phyloP scores from a whole-genome alignment of 2,329 filamentous ascomycete genomes.

The Colletotrichum echinochloae region DNA sequence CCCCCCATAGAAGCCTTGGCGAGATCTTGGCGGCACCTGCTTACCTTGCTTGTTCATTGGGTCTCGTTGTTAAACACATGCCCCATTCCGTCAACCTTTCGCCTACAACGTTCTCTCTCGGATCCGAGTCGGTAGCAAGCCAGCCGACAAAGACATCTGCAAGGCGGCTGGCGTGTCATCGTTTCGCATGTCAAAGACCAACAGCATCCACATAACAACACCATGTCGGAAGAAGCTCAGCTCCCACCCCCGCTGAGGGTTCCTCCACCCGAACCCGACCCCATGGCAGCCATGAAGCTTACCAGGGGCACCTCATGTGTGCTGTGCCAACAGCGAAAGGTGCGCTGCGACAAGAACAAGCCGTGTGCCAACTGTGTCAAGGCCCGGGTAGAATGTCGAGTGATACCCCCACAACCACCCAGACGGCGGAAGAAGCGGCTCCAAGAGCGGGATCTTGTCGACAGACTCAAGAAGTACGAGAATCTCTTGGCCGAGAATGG shows the following conservation, averaged over 20 bases:
- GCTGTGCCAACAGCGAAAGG: constrained; percentile 80
- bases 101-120: constrained; percentile 36
- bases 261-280: constrained; percentile 49
- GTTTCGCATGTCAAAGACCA: constrained; percentile 5
- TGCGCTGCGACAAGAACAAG: constrained; percentile 79
- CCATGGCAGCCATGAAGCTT: constrained; percentile 61
- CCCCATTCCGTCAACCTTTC: constrained; percentile 28
- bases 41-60: constrained; percentile 27
- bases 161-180: constrained; percentile 19
- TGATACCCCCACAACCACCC: constrained; percentile 68
- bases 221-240: constrained; percentile 42
- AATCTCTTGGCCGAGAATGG: constrained; percentile 72
- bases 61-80: constrained; percentile 29
- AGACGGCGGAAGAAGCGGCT: constrained; percentile 72
- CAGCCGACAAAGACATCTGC: constrained; percentile 32
- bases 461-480: constrained; percentile 78
- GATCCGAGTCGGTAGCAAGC: constrained; percentile 33
- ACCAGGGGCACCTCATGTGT: constrained; percentile 74
- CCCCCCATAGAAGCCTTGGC: constrained; percentile 5
- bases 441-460: constrained; percentile 76
- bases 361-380: constrained; percentile 78
- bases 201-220: constrained; percentile 36
- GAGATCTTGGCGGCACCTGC: constrained; percentile 3
- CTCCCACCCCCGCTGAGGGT: constrained; percentile 41
- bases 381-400: constrained; percentile 70